These are phyloP conservation scores for Draba incana DNA, from an alignment of 345 rosid genomes.

Conservation along the genomic window DNA sequence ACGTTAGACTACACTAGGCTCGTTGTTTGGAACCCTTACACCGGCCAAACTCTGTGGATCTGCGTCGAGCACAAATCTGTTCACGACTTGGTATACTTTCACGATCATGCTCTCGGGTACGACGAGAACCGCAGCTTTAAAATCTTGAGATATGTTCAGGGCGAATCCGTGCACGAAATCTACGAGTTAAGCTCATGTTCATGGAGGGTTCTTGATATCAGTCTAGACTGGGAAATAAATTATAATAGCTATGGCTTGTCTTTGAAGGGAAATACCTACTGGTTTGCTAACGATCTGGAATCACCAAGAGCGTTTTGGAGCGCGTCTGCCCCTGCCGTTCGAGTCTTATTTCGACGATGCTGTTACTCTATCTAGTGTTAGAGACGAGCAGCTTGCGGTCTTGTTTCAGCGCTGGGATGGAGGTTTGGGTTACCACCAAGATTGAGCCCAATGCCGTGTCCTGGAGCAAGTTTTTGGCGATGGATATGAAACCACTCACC, in stretches of 20 bases:
- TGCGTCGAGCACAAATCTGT: neutral
- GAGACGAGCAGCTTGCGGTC: conserved; percentile 17
- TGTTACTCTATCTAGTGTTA: neutral
- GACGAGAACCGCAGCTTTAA: neutral
- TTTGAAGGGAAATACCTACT: conserved; percentile 8
- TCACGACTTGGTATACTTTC: neutral
- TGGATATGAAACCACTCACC: neutral
- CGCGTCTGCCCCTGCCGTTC: conserved; percentile 12
- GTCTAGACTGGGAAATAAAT: neutral
- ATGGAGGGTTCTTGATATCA: conserved; percentile 21
- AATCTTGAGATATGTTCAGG: conserved; percentile 11
- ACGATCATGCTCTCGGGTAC: conserved; percentile 11
- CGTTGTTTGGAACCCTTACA: conserved; percentile 25
- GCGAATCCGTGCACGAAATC: neutral
- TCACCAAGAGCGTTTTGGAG: neutral
- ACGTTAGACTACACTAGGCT: neutral
- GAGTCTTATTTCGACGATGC: neutral
- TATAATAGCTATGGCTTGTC: neutral
- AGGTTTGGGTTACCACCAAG: conserved; percentile 9
- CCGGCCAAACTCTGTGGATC: neutral
- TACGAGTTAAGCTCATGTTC: neutral
- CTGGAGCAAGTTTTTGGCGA: conserved; percentile 4
- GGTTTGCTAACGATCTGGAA: neutral
- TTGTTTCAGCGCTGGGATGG: neutral
- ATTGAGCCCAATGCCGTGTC: neutral